Base-by-base conservation (phyloP, 106 monocot species). In the Platanthera zijinensis region DNA sequence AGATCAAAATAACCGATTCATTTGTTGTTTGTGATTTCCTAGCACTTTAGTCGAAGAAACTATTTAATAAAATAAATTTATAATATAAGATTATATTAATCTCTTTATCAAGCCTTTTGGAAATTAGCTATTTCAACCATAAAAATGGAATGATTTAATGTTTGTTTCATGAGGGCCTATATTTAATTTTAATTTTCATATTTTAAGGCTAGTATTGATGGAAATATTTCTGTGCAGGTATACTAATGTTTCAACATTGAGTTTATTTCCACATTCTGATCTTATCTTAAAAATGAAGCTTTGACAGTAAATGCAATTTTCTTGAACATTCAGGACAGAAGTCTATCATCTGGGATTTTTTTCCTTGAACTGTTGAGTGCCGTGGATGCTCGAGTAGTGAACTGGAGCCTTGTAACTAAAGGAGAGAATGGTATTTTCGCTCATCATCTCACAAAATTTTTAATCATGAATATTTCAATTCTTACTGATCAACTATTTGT, bases 331-430 rank as follows among this genome's bases (percentile, higher is more conserved):
- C 89, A 90, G 92, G 92, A 93, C 73, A 93, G 79, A 78, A 90
- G 75, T 71, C 88, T 93, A 47, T 90, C 93, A 74, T 88, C 72
- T 81, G 93, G 93, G 22, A 84, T 86, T 52, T 93, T 93, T 79
- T 93, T 93, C 73, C 90, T 93, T 50, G 80, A 88, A 22, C 76
- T 93, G 76, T 81, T 90, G 7, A 88, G 90, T 75, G 90, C 88
- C 3, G 93, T 93, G 80, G 93, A 90, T 22, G 84, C 84, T 61
- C 86, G 93, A 74, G 84, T 88, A 73, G 88, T 93, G 63, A 90
- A 93, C 72, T 88, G 93, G 90, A 90, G 84, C 83, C 84, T 93
- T 79, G 90, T 93, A 25, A 93, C 88, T 51, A 79, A 77, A 86
- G 93, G 93, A 77, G 84, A 90, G 71, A 90, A 59, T 79, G 90